phyloP scores from a whole-genome alignment of 1,284 basidiomycete genomes.

The Pterulicium gracile region DNA sequence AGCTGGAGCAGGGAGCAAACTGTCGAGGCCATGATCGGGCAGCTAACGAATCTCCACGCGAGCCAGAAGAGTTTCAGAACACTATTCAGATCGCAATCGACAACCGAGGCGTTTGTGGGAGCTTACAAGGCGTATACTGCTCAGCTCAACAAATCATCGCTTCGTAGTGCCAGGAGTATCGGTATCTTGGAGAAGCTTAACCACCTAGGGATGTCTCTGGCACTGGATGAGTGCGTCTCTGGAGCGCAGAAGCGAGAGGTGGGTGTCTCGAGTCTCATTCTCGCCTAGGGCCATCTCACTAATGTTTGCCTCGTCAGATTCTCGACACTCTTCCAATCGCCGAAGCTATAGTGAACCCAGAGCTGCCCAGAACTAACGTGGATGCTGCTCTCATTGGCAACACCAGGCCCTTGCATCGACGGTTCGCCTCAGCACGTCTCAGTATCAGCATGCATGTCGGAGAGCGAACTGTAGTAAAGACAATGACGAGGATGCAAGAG shows the following conservation, averaged over 20 bases:
- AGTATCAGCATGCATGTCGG: conserved; percentile 47
- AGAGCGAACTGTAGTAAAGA: conserved; percentile 51
- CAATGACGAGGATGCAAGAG: conserved; percentile 47
- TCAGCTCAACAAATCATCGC: conserved; percentile 24
- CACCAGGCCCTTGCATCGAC: conserved; percentile 36
- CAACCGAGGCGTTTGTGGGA: conserved; percentile 53
- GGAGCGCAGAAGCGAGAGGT: conserved; percentile 61
- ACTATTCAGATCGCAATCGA: conserved; percentile 59
- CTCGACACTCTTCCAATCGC: conserved; percentile 43
- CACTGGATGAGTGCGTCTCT: conserved; percentile 47
- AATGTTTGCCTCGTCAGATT: conserved; percentile 28
- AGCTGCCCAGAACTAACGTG: conserved; percentile 33
- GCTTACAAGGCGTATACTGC: conserved; percentile 47
- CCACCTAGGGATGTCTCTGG: conserved; percentile 55
- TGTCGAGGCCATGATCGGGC: conserved; percentile 54
- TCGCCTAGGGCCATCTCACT: not conserved
- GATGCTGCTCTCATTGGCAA: conserved; percentile 41
- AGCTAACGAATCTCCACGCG: conserved; percentile 54
- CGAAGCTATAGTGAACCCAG: conserved; percentile 40
- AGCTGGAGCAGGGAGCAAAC: conserved; percentile 28
- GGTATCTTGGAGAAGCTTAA: conserved; percentile 57
- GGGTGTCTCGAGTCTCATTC: conserved; percentile 9
- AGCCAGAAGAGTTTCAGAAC: conserved; percentile 54
- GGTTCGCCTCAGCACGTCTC: conserved; percentile 36
- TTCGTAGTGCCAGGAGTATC: conserved; percentile 32